Conservation (phyloP, 345 rosid species). For the Eucalyptus tenuipes region DNA sequence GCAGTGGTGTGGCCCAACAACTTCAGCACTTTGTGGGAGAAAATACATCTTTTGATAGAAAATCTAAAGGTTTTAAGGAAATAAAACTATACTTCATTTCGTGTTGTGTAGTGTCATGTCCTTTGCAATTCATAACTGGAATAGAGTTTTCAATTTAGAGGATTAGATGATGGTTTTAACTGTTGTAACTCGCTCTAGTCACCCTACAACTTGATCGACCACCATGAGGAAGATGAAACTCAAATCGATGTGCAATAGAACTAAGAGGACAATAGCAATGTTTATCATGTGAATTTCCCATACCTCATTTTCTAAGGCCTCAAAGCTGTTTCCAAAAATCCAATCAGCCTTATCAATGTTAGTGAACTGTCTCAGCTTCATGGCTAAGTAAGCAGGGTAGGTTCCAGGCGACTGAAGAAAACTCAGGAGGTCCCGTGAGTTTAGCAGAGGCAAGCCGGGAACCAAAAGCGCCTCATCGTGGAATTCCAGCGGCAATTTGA, state of each 20-base stretch:
- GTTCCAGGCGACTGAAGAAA: conserved; percentile 26
- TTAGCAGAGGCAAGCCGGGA: conserved; percentile 44
- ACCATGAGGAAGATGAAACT: not conserved
- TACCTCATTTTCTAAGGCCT: conserved; percentile 49
- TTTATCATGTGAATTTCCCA: not conserved
- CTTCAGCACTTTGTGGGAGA: not conserved
- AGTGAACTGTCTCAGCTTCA: conserved; percentile 44
- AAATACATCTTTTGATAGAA: not conserved
- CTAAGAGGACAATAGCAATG: not conserved
- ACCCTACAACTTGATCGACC: not conserved
- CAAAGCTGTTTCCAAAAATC: conserved; percentile 44
- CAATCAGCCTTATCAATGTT: conserved; percentile 50
- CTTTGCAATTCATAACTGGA: not conserved
- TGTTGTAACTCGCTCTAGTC: not conserved
- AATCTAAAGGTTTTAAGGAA: not conserved
- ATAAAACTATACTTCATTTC: not conserved
- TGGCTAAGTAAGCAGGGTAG: conserved; percentile 36
- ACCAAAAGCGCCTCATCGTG: conserved; percentile 13
- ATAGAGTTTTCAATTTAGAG: not conserved
- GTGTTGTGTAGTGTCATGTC: not conserved
- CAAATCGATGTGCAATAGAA: not conserved
- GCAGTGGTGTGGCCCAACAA: not conserved
- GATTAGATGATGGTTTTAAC: not conserved
- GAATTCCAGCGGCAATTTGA: conserved; percentile 26
- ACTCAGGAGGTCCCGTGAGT: conserved; percentile 37